These are phyloP conservation scores for Apiospora aurea DNA, from an alignment of 2,329 filamentous ascomycete species.

Conservation along the genomic window DNA sequence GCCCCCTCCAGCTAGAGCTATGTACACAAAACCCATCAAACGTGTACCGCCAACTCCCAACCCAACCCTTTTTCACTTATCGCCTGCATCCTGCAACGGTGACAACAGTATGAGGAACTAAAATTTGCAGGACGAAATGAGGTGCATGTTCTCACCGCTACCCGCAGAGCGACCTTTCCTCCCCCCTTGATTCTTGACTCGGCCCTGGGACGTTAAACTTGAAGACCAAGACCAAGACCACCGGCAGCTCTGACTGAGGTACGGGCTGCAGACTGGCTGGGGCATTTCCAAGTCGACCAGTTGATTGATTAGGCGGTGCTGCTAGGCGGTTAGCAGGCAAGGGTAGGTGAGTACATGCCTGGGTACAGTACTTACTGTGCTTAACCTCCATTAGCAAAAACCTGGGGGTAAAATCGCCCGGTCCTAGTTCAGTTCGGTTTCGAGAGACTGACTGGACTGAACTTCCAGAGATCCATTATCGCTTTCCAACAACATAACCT, in stretches of 20 bases:
- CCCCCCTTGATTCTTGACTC: slow-evolving; percentile 19
- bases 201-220: slow-evolving; percentile 15
- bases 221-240: not conserved
- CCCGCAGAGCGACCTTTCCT: slow-evolving; percentile 7
- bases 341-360: slow-evolving; percentile 6
- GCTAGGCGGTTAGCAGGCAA: not conserved
- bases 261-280: slow-evolving; percentile 13
- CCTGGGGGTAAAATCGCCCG: slow-evolving; percentile 2
- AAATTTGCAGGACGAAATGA: slow-evolving; percentile 13
- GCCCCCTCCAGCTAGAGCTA: slow-evolving; percentile 19
- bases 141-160: slow-evolving; percentile 17
- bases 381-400: slow-evolving; percentile 18
- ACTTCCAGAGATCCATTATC: slow-evolving; percentile 22
- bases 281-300: not conserved
- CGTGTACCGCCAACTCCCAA: slow-evolving; percentile 14
- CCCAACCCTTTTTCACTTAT: slow-evolving; percentile 6
- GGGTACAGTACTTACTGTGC: slow-evolving; percentile 15
- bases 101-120: slow-evolving; percentile 12
- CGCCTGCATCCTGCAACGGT: slow-evolving; percentile 11
- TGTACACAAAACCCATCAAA: slow-evolving; percentile 20
- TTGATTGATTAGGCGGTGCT: not conserved
- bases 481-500: slow-evolving; percentile 22
- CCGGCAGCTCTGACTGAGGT: not conserved
- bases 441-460: not conserved
- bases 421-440: slow-evolving; percentile 12